Evolutionary conservation across 345 rosid genomes (phyloP), one percentile per base, ranked within the genome.

Genomic region (Psidium guajava): DNA sequence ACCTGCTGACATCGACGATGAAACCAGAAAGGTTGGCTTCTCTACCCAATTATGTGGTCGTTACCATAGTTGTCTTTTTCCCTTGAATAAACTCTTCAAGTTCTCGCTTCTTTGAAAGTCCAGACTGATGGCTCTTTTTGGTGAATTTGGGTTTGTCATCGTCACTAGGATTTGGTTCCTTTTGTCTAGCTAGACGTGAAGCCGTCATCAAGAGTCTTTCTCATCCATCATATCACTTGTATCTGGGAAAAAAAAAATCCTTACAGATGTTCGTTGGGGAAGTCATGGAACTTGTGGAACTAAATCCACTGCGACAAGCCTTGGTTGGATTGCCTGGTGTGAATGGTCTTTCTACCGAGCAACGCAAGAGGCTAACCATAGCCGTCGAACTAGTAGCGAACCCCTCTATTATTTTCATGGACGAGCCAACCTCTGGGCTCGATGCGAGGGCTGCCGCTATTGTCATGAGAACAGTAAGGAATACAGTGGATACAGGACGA

Each of bases 351-450:
- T 95, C 99, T 21, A 94, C 96, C 0, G 99, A 96, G 91, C 98
- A 96, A 77, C 92, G 99, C 58, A 96, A 96, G 86, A 91, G 99
- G 89, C 92, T 96, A 25, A 96, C 99, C 53, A 95, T 95, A 25
- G 98, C 99, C 1, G 96, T 95, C n/a, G 98, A 96, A 94, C 92
- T 95, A 1, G 99, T 96, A 85, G 98, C 98, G n/a, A 96, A 96
- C 89, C 98, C 99, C 2, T 95, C 98, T 1, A 95, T 96, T 59
- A 94, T 96, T 84, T 95, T 96, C 91, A 93, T 96, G 99, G 99
- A 96, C 24, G 98, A 96, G 89, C 98, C 98, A 77, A 96, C 99
- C 84, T 96, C 99, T 27, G 99, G 99, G 53, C 91, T 96, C 40
- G 99, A 96, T 87, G 99, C 98, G 54, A 89, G 99, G 89, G 97